Conservation (phyloP, 768 basidiomycete species). For the Crucibulum laeve region DNA sequence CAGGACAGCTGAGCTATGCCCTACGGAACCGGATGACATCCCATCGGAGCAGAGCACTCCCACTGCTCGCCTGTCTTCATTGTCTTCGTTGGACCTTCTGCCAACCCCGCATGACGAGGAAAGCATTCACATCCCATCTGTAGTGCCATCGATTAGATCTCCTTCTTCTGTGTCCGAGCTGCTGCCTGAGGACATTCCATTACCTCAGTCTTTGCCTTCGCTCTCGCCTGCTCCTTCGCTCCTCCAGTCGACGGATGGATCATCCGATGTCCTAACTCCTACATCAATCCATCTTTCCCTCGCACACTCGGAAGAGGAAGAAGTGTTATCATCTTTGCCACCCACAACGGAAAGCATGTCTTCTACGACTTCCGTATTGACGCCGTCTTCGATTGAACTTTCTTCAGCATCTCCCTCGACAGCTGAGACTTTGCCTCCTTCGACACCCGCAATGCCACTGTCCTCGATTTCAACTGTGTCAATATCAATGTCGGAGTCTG, state of each 20-base stretch:
- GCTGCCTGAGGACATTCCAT: constrained; percentile 20
- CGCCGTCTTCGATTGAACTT: constrained; percentile 23
- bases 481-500: too few species aligned
- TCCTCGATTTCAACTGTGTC: constrained; percentile 20
- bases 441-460: constrained; percentile 9
- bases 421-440: constrained; percentile 19
- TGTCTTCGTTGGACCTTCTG: constrained; percentile 27
- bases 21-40: constrained; percentile 34
- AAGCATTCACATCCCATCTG: constrained; percentile 19
- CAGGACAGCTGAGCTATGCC: constrained; percentile 42
- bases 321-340: constrained; percentile 10
- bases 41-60: constrained; percentile 41
- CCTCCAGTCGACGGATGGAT: constrained; percentile 15
- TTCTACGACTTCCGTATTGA: constrained; percentile 19
- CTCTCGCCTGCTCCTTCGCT: constrained; percentile 10
- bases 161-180: constrained; percentile 23
- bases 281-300: constrained; percentile 20
- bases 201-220: constrained; percentile 12
- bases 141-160: constrained; percentile 25
- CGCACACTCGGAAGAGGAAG: constrained; percentile 6
- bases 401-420: constrained; percentile 17
- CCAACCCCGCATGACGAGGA: constrained; percentile 20
- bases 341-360: neutral
- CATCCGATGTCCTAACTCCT: constrained; percentile 24
- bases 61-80: constrained; percentile 35